phyloP scores from a whole-genome alignment of 371 early-diverging fungal species.

The Homolaphlyctis polyrhiza region DNA sequence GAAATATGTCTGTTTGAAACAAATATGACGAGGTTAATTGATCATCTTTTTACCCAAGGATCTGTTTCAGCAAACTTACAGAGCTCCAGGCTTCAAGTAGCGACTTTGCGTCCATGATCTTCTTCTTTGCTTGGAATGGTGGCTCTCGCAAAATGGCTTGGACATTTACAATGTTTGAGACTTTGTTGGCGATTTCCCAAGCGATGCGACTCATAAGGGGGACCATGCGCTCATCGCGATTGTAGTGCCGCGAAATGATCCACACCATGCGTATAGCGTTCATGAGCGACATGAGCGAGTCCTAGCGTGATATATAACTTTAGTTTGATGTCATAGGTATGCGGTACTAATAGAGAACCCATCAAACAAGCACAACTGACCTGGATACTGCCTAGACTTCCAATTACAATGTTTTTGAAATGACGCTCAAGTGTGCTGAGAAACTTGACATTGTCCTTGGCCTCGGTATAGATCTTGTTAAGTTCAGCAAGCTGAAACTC shows the following conservation, averaged over 20 bases:
- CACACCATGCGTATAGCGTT: slow-evolving; percentile 60
- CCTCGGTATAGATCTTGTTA: slow-evolving; percentile 50
- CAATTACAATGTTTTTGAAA: slow-evolving; percentile 50
- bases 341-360: background rate
- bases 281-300: slow-evolving; percentile 47
- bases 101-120: slow-evolving; percentile 44
- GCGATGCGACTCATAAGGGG: slow-evolving; percentile 56
- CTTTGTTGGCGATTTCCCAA: slow-evolving; percentile 53
- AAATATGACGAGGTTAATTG: too few relatives aligned
- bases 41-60: too few relatives aligned
- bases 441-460: slow-evolving; percentile 57
- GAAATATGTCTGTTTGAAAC: slow-evolving; percentile 42
- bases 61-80: slow-evolving; percentile 17
- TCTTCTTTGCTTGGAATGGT: slow-evolving; percentile 39
- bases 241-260: slow-evolving; percentile 60
- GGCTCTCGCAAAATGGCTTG: slow-evolving; percentile 41
- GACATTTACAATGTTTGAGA: slow-evolving; percentile 44
- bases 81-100: slow-evolving; percentile 49
- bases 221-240: slow-evolving; percentile 58
- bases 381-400: slow-evolving; percentile 37
- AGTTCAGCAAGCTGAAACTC: slow-evolving; percentile 49
- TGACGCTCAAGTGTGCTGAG: slow-evolving; percentile 53
- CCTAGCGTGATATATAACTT: slow-evolving; percentile 22
- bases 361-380: slow-evolving; percentile 11
- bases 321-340: background rate